Evolutionary conservation across 441 rosid species (phyloP).

Genomic region (Corymbia citriodora): DNA sequence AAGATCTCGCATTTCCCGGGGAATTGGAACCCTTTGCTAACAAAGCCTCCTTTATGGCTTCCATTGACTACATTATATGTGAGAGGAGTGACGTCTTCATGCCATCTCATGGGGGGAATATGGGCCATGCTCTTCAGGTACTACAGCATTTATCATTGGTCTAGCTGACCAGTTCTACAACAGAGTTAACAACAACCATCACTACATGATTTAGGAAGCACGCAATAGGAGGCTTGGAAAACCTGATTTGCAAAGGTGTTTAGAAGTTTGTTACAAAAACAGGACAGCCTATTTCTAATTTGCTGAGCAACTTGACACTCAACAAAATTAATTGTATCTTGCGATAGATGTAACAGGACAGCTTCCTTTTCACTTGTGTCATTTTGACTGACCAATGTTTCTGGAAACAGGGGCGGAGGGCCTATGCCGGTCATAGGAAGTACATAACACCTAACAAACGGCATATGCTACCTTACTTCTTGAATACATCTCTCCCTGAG

Average conservation of each 20-base stretch:
- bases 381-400: background rate
- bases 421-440: background rate
- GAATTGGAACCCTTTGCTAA: background rate
- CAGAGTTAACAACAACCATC: background rate
- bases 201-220: background rate
- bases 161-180: background rate
- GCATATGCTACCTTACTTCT: background rate
- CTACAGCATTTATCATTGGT: background rate
- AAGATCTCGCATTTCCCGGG: constrained; percentile 9
- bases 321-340: background rate
- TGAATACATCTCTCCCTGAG: background rate
- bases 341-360: background rate
- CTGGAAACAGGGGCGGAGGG: background rate
- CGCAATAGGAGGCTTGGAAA: background rate
- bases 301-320: background rate
- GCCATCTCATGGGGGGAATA: constrained; percentile 7
- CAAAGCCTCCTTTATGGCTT: constrained; percentile 16
- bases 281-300: background rate
- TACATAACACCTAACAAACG: background rate
- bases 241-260: background rate
- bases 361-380: background rate
- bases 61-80: constrained; percentile 11
- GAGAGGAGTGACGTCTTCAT: constrained; percentile 19
- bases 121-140: constrained; percentile 1
- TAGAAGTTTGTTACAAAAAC: background rate